A percentile compares a stretch with the other conserved stretches of the same genome.
Conservation (phyloP, 177 flowering plant species). For the Tripterygium wilfordii region DNA sequence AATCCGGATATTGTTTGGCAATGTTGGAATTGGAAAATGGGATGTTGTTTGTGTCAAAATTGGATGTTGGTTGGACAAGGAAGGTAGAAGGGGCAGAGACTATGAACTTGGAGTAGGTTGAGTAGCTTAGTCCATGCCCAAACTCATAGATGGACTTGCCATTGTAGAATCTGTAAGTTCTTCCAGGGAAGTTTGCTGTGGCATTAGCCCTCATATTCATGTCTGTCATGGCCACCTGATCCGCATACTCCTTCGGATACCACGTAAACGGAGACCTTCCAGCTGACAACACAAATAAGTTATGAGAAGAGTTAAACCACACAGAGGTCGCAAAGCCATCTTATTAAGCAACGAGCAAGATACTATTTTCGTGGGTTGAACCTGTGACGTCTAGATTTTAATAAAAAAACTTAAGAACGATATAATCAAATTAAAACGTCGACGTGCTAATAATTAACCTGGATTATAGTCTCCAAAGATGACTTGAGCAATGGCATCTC, state of each 20-base stretch:
- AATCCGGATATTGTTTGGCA: not conserved
- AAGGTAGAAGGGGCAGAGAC: slow-evolving; percentile 32
- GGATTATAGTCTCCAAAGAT: slow-evolving; percentile 80
- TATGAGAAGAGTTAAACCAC: too few species aligned
- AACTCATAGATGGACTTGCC: slow-evolving; percentile 50
- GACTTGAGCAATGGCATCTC: slow-evolving; percentile 74
- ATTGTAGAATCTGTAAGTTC: slow-evolving; percentile 67
- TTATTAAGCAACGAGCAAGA: too few species aligned
- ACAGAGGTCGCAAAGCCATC: too few species aligned
- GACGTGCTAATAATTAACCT: slow-evolving; percentile 25
- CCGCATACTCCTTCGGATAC: slow-evolving; percentile 48
- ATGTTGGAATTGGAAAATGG: not conserved
- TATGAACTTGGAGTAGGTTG: slow-evolving; percentile 31
- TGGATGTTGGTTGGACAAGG: slow-evolving; percentile 10
- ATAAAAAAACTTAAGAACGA: too few species aligned
- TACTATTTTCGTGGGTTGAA: too few species aligned
- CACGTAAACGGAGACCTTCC: slow-evolving; percentile 65
- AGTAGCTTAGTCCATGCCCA: slow-evolving; percentile 81
- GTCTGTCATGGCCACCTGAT: slow-evolving; percentile 62
- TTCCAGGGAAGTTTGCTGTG: slow-evolving; percentile 52
- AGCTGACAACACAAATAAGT: slow-evolving; percentile 18
- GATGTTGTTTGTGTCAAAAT: not conserved
- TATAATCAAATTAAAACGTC: too few species aligned
- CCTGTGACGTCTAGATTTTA: too few species aligned
- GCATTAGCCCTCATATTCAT: slow-evolving; percentile 68